phyloP scores from a whole-genome alignment of 2,329 filamentous ascomycete species.

The Claviceps sp. region DNA sequence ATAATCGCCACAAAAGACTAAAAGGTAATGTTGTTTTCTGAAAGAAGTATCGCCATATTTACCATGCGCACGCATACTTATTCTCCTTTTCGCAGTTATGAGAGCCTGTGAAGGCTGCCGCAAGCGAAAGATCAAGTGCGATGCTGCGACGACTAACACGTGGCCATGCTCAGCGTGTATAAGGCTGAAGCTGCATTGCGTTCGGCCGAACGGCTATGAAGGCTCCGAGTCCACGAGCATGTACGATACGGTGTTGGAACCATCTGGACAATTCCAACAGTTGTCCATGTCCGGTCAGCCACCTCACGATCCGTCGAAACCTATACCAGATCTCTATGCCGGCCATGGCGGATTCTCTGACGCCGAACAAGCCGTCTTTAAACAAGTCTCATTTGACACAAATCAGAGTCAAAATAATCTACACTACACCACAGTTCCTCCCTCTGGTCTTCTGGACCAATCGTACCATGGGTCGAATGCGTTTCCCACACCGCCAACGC shows the following conservation, averaged over 20 bases:
- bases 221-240: constrained; percentile 25
- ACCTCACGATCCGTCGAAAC: constrained; percentile 25
- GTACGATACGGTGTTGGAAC: constrained; percentile 19
- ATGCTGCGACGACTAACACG: constrained; percentile 90
- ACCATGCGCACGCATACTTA: neutral
- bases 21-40: constrained; percentile 51
- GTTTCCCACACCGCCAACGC: constrained; percentile 39
- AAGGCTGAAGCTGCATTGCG: constrained; percentile 81
- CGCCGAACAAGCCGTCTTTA: constrained; percentile 29
- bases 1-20: constrained; percentile 91
- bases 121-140: constrained; percentile 94
- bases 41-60: neutral
- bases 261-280: constrained; percentile 29
- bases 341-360: constrained; percentile 36
- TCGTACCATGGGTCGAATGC: constrained; percentile 34
- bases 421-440: constrained; percentile 39
- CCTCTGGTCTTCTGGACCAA: constrained; percentile 37
- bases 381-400: constrained; percentile 33
- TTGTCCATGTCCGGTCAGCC: constrained; percentile 36
- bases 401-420: constrained; percentile 31
- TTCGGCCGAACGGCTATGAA: constrained; percentile 69
- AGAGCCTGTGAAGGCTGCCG: constrained; percentile 92
- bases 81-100: constrained; percentile 52
- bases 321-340: constrained; percentile 31
- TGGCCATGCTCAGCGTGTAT: constrained; percentile 96